Evolutionary conservation across 768 basidiomycete species (phyloP).

Genomic region (Tephrocybe sp.): DNA sequence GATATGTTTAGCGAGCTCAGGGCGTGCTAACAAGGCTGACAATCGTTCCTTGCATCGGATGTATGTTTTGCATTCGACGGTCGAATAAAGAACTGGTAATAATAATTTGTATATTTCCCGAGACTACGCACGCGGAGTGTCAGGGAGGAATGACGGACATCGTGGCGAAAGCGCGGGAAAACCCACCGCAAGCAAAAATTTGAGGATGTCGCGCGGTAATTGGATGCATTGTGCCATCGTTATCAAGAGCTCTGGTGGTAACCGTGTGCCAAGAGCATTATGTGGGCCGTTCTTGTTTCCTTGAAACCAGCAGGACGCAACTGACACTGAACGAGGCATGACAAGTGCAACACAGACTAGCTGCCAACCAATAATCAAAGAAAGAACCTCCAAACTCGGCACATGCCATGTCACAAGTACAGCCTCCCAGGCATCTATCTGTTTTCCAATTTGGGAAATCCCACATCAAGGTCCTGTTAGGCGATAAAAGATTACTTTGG

Average conservation of each 20-base stretch:
- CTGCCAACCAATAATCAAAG: background rate
- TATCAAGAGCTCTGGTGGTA: slow-evolving; percentile 15
- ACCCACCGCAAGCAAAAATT: slow-evolving; percentile 13
- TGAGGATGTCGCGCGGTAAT: slow-evolving; percentile 13
- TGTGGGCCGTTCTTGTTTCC: background rate
- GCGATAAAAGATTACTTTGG: background rate
- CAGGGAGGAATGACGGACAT: background rate
- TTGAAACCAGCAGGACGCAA: background rate
- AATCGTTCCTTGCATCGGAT: slow-evolving; percentile 18
- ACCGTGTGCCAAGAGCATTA: background rate
- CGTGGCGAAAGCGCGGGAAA: background rate
- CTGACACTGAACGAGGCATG: background rate
- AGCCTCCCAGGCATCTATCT: slow-evolving; percentile 1
- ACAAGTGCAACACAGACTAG: background rate
- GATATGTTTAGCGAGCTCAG: slow-evolving; percentile 15
- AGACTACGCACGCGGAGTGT: slow-evolving; percentile 6
- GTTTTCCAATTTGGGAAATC: slow-evolving; percentile 3
- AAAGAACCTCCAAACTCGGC: background rate
- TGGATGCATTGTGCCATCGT: slow-evolving; percentile 11
- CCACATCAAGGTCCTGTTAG: background rate
- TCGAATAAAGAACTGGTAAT: slow-evolving; percentile 12
- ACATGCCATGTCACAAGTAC: slow-evolving; percentile 6
- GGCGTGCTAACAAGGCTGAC: slow-evolving; percentile 8
- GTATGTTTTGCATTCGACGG: slow-evolving; percentile 13
- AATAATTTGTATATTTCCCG: slow-evolving; percentile 4